These are phyloP conservation scores for Kazachstania sp. DNA, from an alignment of 1,139 yeast genomes.

Conservation along the genomic window DNA sequence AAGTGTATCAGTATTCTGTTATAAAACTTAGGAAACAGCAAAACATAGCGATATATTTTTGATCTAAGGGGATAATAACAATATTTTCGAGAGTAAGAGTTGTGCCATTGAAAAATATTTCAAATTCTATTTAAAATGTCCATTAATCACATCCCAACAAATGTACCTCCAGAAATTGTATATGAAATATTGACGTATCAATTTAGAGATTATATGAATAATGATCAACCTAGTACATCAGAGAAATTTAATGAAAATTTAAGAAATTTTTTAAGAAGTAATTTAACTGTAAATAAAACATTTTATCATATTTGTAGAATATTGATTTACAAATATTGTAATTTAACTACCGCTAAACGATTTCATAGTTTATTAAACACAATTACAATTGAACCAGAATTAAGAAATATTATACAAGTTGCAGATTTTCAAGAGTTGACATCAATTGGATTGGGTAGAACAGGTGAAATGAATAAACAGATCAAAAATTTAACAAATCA, in stretches of 20 bases:
- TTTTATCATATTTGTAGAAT: conserved; percentile 33
- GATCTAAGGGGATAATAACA: too few relatives aligned
- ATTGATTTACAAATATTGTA: conserved; percentile 33
- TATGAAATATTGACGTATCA: conserved; percentile 34
- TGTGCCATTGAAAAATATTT: too few relatives aligned
- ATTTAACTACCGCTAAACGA: conserved; percentile 71
- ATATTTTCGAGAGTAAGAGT: too few relatives aligned
- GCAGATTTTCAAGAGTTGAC: conserved; percentile 87
- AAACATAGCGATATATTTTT: too few relatives aligned
- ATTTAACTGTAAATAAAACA: conserved; percentile 32
- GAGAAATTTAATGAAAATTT: conserved; percentile 31
- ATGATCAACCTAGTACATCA: conserved; percentile 33
- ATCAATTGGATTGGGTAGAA: conserved; percentile 81
- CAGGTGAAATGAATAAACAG: conserved; percentile 82
- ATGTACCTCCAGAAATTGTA: conserved; percentile 33
- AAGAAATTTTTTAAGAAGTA: conserved; percentile 31
- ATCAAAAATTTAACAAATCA: conserved; percentile 80
- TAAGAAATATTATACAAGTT: conserved; percentile 63
- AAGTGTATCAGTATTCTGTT: too few relatives aligned
- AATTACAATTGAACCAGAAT: conserved; percentile 39
- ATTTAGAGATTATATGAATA: conserved; percentile 33
- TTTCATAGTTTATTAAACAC: conserved; percentile 64
- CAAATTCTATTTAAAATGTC: conserved; percentile 1
- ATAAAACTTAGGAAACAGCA: too few relatives aligned
- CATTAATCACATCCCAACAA: background rate